Conservation (phyloP, 1,139 yeast genomes). For the Trichomonascaceae sp. region DNA sequence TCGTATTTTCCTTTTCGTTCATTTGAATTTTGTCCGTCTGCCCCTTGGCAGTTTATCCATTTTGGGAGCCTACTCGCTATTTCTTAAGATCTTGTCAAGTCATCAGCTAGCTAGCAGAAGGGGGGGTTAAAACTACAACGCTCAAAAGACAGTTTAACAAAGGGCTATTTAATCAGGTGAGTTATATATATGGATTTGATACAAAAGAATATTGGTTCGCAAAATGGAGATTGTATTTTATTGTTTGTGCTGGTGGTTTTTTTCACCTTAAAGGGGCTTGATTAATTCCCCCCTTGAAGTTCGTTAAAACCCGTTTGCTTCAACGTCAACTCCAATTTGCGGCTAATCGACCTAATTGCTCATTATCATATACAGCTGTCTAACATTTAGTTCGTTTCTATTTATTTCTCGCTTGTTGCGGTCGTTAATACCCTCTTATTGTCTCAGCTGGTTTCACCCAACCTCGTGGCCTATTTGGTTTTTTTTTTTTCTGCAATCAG, state of each 20-base stretch:
- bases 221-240: too few relatives aligned
- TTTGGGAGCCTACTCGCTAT: background rate
- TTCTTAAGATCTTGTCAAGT: background rate
- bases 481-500: background rate
- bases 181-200: background rate
- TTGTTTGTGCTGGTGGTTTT: background rate
- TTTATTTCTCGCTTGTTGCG: background rate
- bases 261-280: background rate
- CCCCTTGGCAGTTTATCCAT: background rate
- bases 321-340: background rate
- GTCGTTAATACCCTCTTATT: background rate
- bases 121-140: background rate
- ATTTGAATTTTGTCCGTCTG: background rate
- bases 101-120: background rate
- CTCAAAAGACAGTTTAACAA: background rate
- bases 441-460: background rate
- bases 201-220: too few relatives aligned
- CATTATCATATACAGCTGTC: background rate
- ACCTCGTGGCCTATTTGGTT: background rate
- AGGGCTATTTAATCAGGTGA: background rate
- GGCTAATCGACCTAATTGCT: background rate
- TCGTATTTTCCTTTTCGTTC: background rate
- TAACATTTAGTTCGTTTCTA: background rate
- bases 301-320: background rate
- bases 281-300: background rate